These are phyloP conservation scores for Talaromyces verruculosus DNA, from an alignment of 2,329 filamentous ascomycete species.

Conservation along the genomic window DNA sequence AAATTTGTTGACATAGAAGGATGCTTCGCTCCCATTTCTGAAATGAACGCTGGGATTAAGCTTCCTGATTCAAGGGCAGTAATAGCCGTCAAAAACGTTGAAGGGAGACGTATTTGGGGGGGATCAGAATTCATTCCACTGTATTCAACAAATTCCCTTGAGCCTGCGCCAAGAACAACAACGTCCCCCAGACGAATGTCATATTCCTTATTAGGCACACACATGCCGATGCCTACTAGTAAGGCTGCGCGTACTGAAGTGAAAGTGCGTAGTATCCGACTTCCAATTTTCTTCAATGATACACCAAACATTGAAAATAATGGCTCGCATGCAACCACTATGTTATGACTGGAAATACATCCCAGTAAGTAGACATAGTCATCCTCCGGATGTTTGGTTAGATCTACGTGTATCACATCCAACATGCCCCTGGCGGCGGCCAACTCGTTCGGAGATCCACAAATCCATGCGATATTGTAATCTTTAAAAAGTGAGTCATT, in stretches of 20 bases:
- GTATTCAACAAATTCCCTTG: background rate
- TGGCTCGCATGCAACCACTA: background rate
- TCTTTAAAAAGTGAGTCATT: background rate
- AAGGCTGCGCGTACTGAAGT: background rate
- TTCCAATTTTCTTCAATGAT: background rate
- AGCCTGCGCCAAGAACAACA: background rate
- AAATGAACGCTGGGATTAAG: too few species aligned
- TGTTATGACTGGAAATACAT: background rate
- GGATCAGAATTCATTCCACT: too few species aligned
- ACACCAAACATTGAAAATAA: background rate
- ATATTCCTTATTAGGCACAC: background rate
- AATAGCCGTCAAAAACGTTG: too few species aligned
- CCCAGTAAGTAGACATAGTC: background rate
- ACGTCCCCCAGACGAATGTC: background rate
- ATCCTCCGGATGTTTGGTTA: background rate
- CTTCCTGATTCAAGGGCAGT: too few species aligned
- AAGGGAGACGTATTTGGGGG: too few species aligned
- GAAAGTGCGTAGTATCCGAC: background rate
- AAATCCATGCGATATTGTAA: background rate
- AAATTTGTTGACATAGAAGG: too few species aligned
- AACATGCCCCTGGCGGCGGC: background rate
- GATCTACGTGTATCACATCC: background rate
- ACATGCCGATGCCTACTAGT: background rate
- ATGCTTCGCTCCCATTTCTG: too few species aligned
- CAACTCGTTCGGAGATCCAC: background rate